These are phyloP conservation scores for Zangia roseola DNA, from an alignment of 768 basidiomycete species.

Conservation along the genomic window DNA sequence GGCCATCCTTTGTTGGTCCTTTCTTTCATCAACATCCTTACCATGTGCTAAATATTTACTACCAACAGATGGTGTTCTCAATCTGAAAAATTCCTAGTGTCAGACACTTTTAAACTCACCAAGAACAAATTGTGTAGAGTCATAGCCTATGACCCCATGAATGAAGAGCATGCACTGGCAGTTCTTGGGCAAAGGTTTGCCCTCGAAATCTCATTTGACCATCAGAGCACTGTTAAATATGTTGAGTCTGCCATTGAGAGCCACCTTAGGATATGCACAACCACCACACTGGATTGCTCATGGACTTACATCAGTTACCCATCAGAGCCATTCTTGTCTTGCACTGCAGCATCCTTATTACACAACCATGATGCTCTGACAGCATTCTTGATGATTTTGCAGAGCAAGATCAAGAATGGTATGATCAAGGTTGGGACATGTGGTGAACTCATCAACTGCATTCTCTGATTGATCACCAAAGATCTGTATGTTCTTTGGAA, in stretches of 20 bases:
- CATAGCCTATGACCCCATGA: neutral
- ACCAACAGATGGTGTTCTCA: neutral
- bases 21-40: no score
- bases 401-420: neutral
- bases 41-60: neutral
- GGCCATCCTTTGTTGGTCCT: neutral
- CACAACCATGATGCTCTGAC: neutral
- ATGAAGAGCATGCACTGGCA: conserved; percentile 1
- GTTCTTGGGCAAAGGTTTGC: conserved; percentile 9
- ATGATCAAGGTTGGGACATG: conserved; percentile 5
- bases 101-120: neutral
- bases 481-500: neutral
- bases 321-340: conserved; percentile 11
- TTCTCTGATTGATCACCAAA: conserved; percentile 7
- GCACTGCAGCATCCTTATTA: neutral
- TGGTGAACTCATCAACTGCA: conserved; percentile 10
- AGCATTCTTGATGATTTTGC: neutral
- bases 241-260: conserved; percentile 3
- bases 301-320: conserved; percentile 8
- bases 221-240: neutral
- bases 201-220: neutral
- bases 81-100: fast-evolving
- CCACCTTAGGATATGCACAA: conserved; percentile 4
- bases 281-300: neutral
- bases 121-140: neutral